Evolutionary conservation across 805 yeast species (phyloP).

Genomic region (Suhomyces faveliae): DNA sequence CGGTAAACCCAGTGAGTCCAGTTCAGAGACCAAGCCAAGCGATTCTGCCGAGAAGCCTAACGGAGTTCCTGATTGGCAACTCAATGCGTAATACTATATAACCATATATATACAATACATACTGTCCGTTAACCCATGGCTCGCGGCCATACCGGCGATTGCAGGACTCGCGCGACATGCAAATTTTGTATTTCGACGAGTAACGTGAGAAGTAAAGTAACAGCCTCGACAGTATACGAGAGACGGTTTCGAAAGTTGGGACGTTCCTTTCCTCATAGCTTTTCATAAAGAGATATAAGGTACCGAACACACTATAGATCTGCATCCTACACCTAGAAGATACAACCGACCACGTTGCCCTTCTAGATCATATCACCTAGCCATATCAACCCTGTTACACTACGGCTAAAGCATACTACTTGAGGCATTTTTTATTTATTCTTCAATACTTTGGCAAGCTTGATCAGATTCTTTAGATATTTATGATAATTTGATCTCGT

Average conservation of each 20-base stretch:
- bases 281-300: neutral
- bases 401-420: neutral
- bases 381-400: neutral
- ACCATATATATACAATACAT: neutral
- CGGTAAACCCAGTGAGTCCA: neutral
- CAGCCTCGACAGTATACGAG: neutral
- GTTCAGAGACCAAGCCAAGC: neutral
- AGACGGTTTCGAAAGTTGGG: neutral
- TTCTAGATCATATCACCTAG: no score
- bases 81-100: constrained; percentile 14
- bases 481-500: neutral
- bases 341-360: neutral
- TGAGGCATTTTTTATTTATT: neutral
- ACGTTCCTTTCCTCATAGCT: neutral
- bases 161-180: constrained; percentile 1
- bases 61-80: constrained; percentile 44
- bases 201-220: constrained; percentile 1
- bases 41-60: neutral
- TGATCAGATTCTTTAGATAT: neutral
- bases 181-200: neutral
- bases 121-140: neutral
- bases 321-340: neutral
- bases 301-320: neutral
- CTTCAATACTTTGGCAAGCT: neutral
- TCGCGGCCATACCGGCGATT: neutral